Conservation (phyloP, 352 stramenopile genomes). For the Plasmopara halstedii region DNA sequence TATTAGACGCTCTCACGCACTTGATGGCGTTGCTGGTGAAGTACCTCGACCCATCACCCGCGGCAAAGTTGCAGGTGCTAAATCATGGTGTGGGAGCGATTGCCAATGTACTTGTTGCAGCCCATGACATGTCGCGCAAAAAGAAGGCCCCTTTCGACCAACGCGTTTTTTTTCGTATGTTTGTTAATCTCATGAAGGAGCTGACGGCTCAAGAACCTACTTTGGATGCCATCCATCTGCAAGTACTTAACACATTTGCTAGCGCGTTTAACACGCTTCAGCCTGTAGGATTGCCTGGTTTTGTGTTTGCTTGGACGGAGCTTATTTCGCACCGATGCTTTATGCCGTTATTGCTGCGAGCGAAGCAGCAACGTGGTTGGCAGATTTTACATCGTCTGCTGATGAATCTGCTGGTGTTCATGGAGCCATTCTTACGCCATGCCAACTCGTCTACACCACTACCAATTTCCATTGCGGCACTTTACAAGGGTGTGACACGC, state of each 20-base stretch:
- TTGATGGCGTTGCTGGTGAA: constrained; percentile 95
- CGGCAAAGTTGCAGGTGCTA: constrained; percentile 81
- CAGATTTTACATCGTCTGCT: constrained; percentile 96
- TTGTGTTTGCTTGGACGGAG: constrained; percentile 98
- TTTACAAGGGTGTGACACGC: constrained; percentile 98
- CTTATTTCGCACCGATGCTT: constrained; percentile 97
- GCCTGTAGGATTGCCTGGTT: constrained; percentile 92
- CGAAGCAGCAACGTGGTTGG: constrained; percentile 95
- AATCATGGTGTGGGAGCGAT: constrained; percentile 95
- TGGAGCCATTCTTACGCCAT: constrained; percentile 93
- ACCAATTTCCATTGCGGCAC: constrained; percentile 85
- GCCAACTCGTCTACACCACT: constrained; percentile 73
- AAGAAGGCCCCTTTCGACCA: constrained; percentile 93
- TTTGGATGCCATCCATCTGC: constrained; percentile 91
- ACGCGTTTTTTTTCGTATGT: constrained; percentile 97
- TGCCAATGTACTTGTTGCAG: constrained; percentile 90
- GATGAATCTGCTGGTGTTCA: constrained; percentile 96
- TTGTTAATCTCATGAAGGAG: constrained; percentile 97
- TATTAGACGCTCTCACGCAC: constrained; percentile 95
- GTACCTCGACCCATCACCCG: constrained; percentile 84
- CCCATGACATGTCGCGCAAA: constrained; percentile 74
- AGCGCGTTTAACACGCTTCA: constrained; percentile 96
- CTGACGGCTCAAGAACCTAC: constrained; percentile 92
- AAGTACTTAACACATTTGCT: constrained; percentile 95
- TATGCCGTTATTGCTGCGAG: constrained; percentile 94